Conservation (phyloP, 768 basidiomycete genomes). For the Ramaria sp. region DNA sequence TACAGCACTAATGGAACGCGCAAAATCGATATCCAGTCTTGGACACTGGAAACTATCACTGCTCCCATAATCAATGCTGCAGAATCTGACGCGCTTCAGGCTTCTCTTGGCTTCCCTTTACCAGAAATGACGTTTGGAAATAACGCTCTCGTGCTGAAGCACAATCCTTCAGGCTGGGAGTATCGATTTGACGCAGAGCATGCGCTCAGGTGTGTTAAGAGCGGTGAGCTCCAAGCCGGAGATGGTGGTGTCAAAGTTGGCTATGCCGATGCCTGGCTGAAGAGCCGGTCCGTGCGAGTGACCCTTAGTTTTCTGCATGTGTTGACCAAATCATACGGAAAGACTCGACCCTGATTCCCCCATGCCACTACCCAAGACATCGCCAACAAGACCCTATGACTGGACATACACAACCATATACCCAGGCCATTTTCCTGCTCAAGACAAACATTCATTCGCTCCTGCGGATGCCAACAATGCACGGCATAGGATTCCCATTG, state of each 20-base stretch:
- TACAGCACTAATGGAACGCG: conserved; percentile 61
- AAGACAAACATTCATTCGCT: conserved; percentile 10
- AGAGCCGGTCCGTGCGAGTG: conserved; percentile 54
- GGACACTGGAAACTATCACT: conserved; percentile 62
- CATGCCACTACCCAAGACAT: conserved; percentile 59
- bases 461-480: conserved; percentile 46
- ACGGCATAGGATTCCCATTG: conserved; percentile 65
- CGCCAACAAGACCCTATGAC: conserved; percentile 80
- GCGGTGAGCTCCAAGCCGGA: conserved; percentile 62
- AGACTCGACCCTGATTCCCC: conserved; percentile 61
- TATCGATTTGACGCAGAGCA: conserved; percentile 56
- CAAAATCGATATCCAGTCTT: conserved; percentile 54
- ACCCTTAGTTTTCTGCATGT: not conserved
- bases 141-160: conserved; percentile 62
- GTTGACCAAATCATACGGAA: conserved; percentile 12
- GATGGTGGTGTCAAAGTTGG: conserved; percentile 92
- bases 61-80: conserved; percentile 71
- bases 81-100: conserved; percentile 62
- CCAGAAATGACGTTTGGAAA: conserved; percentile 97
- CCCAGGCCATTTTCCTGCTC: conserved; percentile 39
- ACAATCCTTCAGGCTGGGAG: conserved; percentile 51
- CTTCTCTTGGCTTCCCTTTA: conserved; percentile 59
- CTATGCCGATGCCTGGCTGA: conserved; percentile 90
- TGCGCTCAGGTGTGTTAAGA: conserved; percentile 65
- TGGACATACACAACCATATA: conserved; percentile 97